Base-by-base conservation (phyloP, 2,329 filamentous ascomycete species). In the Venturiaceae sp. region DNA sequence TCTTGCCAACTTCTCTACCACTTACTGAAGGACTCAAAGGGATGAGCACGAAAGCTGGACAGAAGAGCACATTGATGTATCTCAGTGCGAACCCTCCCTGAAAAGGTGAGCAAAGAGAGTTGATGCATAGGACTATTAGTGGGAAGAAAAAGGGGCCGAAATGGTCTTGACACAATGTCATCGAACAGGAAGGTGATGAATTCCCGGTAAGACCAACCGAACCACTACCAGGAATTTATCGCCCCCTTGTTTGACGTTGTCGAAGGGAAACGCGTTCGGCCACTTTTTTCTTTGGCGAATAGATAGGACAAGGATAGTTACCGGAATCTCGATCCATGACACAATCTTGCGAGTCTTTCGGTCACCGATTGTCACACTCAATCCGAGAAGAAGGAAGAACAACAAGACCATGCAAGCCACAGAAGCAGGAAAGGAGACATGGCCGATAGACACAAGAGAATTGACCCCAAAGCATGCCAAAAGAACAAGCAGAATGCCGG, bases 41-140 rank as follows among this genome's bases (percentile, higher is more conserved):
- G 0, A 85, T 70, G 30, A 83, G 72, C 7, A 84, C 75, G 69
- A 85, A 85, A 0, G 80, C 78, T 8, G 81, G 82, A 2, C 78
- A 81, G 63, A 84, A 84, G 63, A 82, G 77, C 55, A 83, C 70
- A 59, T 78, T 82, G 63, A 84, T 83, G 74, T 81, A 84, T 46
- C 77, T 75, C 28, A 84, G 70, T 5, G 80, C 76, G 76, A 81
- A 84, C 7, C 78, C 77, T 50, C 79, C 79, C 79, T 83, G 60
- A 5, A 32, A 46, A 8, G 4, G 26, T 30, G 37, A 26, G 41
- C 23, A 52, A 13, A 50, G 57, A 37, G 44, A 30, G 3, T 23
- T 50, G 14, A 58, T 9, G n/a, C n/a, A 7, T 16, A 26, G 39
- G 13, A 34, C 23, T 30, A n/a, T n/a, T n/a, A n/a, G n/a, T n/a